Evolutionary conservation across 306 rosid genomes (phyloP).

Genomic region (Begonia masoniana): DNA sequence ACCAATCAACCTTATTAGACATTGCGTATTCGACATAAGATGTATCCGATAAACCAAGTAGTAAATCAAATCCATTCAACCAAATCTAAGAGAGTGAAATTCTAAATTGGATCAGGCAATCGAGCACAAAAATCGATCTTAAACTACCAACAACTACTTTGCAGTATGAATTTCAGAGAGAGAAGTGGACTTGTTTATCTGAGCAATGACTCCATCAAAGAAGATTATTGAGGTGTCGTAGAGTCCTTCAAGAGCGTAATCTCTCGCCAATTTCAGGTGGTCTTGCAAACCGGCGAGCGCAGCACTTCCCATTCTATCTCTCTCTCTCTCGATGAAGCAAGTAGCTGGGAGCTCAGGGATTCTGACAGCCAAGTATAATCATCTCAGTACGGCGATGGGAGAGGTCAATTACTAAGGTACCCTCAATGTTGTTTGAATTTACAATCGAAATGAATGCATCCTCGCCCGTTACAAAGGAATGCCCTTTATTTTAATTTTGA

Average conservation of each 20-base stretch:
- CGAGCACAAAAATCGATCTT: background rate
- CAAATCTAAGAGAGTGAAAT: background rate
- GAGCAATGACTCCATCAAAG: constrained; percentile 95
- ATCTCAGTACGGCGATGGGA: too few species aligned
- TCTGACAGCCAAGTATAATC: too few species aligned
- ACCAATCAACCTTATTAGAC: too few species aligned
- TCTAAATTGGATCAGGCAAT: background rate
- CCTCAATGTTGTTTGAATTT: too few species aligned
- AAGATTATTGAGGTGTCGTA: constrained; percentile 90
- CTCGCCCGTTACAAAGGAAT: too few species aligned
- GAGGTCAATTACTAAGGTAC: too few species aligned
- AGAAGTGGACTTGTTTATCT: constrained; percentile 53
- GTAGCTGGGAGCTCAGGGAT: background rate
- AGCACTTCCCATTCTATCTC: constrained; percentile 39
- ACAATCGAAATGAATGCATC: too few species aligned
- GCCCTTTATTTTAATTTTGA: too few species aligned
- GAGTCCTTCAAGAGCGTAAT: constrained; percentile 79
- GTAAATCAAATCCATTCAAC: too few species aligned
- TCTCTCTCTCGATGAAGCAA: constrained; percentile 2
- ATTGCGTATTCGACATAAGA: too few species aligned
- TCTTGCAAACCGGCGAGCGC: constrained; percentile 83
- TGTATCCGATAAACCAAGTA: too few species aligned
- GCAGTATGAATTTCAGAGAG: background rate
- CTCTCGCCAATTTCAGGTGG: constrained; percentile 85
- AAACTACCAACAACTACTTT: background rate